Conservation (phyloP, 495 filamentous ascomycete species). For the Aspergillus conjunctus region DNA sequence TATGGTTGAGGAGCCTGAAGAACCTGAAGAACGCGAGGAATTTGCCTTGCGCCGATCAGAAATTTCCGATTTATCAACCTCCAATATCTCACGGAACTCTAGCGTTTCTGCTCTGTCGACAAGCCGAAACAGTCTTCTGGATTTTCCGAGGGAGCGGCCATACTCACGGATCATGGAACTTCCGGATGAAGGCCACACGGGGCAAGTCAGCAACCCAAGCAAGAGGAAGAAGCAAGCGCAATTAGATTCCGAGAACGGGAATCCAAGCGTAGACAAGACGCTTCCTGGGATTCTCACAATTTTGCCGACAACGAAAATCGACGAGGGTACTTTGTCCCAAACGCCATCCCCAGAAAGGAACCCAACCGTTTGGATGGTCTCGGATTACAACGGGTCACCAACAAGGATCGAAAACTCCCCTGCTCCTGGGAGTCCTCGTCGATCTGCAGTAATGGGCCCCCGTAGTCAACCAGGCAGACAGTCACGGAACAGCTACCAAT, state of each 20-base stretch:
- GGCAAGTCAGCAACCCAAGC: slow-evolving; percentile 24
- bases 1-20: slow-evolving; percentile 42
- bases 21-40: slow-evolving; percentile 41
- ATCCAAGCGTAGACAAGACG: slow-evolving; percentile 15
- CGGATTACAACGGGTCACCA: slow-evolving; percentile 30
- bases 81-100: slow-evolving; percentile 25
- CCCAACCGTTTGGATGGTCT: slow-evolving; percentile 33
- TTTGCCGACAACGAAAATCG: slow-evolving; percentile 21
- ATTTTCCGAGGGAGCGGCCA: slow-evolving; percentile 7
- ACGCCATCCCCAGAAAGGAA: slow-evolving; percentile 42
- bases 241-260: slow-evolving; percentile 15
- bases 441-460: slow-evolving; percentile 42
- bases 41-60: slow-evolving; percentile 25
- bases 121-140: slow-evolving; percentile 23
- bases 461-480: slow-evolving; percentile 37
- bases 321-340: slow-evolving; percentile 28
- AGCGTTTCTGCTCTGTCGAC: slow-evolving; percentile 27
- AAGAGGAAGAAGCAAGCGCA: slow-evolving; percentile 33
- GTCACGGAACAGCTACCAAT: slow-evolving; percentile 29
- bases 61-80: slow-evolving; percentile 22
- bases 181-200: slow-evolving; percentile 25
- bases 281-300: slow-evolving; percentile 37
- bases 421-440: slow-evolving; percentile 38
- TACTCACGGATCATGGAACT: slow-evolving; percentile 12
- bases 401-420: slow-evolving; percentile 28